Evolutionary conservation across 345 rosid genomes (phyloP).

Genomic region (Aethionema arabicum): DNA sequence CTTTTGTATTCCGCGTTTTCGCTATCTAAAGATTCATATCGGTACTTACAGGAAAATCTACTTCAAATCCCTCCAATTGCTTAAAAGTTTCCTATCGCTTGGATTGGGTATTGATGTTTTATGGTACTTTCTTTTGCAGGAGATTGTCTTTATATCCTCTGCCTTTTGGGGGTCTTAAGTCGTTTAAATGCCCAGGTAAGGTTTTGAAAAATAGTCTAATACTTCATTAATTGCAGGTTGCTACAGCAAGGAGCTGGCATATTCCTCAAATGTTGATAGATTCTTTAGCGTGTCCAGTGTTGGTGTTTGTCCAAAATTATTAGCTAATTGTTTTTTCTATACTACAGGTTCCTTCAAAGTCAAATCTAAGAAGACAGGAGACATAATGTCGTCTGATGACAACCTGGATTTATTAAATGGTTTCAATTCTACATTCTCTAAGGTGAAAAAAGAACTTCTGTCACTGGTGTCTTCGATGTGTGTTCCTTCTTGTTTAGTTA

Average conservation of each 20-base stretch:
- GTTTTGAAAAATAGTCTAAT: background rate
- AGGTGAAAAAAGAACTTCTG: conserved; percentile 25
- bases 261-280: background rate
- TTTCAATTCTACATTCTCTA: conserved; percentile 27
- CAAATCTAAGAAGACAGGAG: conserved; percentile 34
- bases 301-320: background rate
- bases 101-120: background rate
- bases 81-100: background rate
- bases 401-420: conserved; percentile 21
- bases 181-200: conserved; percentile 31
- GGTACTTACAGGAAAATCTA: too few relatives aligned
- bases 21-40: too few relatives aligned
- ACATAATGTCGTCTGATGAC: conserved; percentile 19
- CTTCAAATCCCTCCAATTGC: too few relatives aligned
- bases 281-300: background rate
- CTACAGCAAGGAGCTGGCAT: background rate
- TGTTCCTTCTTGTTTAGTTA: conserved; percentile 5
- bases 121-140: conserved; percentile 17
- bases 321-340: conserved; percentile 6
- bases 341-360: conserved; percentile 46
- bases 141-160: conserved; percentile 21
- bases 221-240: background rate
- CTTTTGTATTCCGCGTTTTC: too few relatives aligned
- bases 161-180: conserved; percentile 27
- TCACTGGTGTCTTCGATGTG: conserved; percentile 5